Percentiles rank a stretch among this genome's conserved stretches.
These are phyloP conservation scores for Leccinum solheimii DNA, from an alignment of 1,284 basidiomycete species.

Conservation along the genomic window DNA sequence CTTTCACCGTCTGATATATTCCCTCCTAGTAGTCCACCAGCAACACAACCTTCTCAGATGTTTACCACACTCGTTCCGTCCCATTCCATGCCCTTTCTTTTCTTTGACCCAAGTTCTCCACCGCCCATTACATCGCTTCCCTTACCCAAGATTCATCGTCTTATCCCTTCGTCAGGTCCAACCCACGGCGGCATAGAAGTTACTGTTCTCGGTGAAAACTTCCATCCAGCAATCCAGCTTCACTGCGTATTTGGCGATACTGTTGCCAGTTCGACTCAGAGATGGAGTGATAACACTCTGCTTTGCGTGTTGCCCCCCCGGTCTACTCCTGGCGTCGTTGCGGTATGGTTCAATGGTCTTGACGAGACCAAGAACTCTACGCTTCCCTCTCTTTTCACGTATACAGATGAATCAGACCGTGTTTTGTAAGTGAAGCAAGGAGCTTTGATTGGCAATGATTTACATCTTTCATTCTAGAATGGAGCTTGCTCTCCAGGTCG, in stretches of 20 bases:
- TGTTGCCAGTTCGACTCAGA: constrained; percentile 79
- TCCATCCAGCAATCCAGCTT: constrained; percentile 68
- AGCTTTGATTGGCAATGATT: constrained; percentile 7
- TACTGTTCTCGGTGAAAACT: constrained; percentile 90
- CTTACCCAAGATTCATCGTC: constrained; percentile 71
- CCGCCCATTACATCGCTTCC: constrained; percentile 47
- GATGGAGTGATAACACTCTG: constrained; percentile 93
- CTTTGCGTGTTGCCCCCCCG: constrained; percentile 91
- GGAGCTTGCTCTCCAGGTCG: constrained; percentile 93
- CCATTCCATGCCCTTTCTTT: constrained; percentile 53
- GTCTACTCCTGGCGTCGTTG: constrained; percentile 82
- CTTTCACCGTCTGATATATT: constrained; percentile 21
- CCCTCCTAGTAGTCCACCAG: constrained; percentile 15
- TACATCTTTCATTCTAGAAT: constrained; percentile 54
- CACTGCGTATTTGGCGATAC: constrained; percentile 89
- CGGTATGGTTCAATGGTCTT: constrained; percentile 82
- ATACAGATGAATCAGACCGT: constrained; percentile 88
- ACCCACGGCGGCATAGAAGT: constrained; percentile 94
- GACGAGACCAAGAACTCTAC: constrained; percentile 57
- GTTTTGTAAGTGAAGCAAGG: constrained; percentile 62
- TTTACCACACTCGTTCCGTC: constrained; percentile 25
- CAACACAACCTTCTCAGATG: constrained; percentile 22
- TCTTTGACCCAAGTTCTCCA: constrained; percentile 54
- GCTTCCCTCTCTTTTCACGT: constrained; percentile 75
- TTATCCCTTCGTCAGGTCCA: constrained; percentile 91